Evolutionary conservation across 805 yeast species (phyloP).

Genomic region (Geotrichum ghanense): DNA sequence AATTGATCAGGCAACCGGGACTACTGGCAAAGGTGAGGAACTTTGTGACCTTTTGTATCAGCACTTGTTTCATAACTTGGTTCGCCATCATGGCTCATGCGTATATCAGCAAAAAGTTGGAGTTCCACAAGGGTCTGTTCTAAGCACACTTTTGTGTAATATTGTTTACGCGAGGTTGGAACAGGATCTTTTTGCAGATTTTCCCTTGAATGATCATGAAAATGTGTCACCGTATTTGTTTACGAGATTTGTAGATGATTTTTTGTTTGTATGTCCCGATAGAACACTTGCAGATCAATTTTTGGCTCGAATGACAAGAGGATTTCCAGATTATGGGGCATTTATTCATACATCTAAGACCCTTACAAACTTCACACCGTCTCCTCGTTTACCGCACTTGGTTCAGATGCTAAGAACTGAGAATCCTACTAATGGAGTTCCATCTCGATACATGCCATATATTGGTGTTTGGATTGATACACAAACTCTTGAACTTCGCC

Average conservation of each 20-base stretch:
- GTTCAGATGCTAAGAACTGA: background rate
- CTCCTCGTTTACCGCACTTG: no score
- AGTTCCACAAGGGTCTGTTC: conserved; percentile 72
- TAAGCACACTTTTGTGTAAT: conserved; percentile 69
- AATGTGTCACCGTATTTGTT: conserved; percentile 27
- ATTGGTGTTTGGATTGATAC: conserved; percentile 1
- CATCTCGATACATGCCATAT: background rate
- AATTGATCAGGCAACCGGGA: conserved; percentile 30
- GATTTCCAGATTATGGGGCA: conserved; percentile 35
- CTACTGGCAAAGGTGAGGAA: conserved; percentile 34
- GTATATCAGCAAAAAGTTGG: conserved; percentile 49
- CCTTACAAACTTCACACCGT: conserved; percentile 16
- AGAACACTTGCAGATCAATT: conserved; percentile 23
- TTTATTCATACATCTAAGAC: conserved; percentile 32
- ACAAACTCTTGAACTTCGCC: background rate
- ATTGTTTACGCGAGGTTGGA: conserved; percentile 56
- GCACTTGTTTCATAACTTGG: conserved; percentile 41
- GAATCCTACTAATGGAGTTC: background rate
- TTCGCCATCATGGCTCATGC: conserved; percentile 24
- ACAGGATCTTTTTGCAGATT: conserved; percentile 21
- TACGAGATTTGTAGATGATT: conserved; percentile 75
- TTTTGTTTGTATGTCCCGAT: conserved; percentile 51
- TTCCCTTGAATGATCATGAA: no score
- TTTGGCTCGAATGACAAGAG: conserved; percentile 22
- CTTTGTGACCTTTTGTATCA: background rate